Evolutionary conservation across 139 green algal species (phyloP), one percentile per base, ranked within the genome.

Genomic region (Chlorella sorokiniana): DNA sequence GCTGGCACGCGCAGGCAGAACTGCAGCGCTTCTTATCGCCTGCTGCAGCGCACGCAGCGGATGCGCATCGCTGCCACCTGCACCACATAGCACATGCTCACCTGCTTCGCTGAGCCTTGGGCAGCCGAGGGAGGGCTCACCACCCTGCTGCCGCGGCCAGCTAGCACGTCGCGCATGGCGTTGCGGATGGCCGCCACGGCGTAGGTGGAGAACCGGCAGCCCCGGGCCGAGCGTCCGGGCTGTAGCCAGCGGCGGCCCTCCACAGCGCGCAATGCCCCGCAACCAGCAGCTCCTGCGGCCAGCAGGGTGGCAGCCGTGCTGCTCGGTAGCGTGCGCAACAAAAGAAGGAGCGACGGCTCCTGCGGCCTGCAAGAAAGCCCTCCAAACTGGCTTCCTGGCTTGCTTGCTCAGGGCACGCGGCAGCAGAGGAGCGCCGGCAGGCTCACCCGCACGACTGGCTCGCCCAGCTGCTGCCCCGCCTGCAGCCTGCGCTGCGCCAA

Each of bases 131-230:
- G 16, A 16, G 6, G 29, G 56, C n/a, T 22, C 18, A 65, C 56
- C n/a, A 22, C 56, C 56, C 56, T 33, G 56, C 18, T 65, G 6
- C 14, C 48, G 48, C 33, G 33, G 1, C 62, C 41, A 27, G 68
- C 68, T 54, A 79, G 37, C 25, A 56, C 54, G 7, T 42, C 54
- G 0, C 38, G 35, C 73, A 79, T 69, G 31, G 25, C 59, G 25
- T 79, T 69, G 25, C 42, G 52, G 31, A 79, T 65, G 33, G 54
- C 54, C 1, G 54, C 25, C 52, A 68, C 29, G 9, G 73, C 73
- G 29, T 79, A 79, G 5, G 54, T 69, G 37, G 54, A 69, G 54
- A 79, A 79, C 25, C 73, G 73, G 31, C 27, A 41, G 54, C 38
- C 23, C 10, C 51, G 37, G 27, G 6, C n/a, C n/a, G n/a, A n/a